These are phyloP conservation scores for Sporisorium sorghi DNA, from an alignment of 1,284 basidiomycete species.

Conservation along the genomic window DNA sequence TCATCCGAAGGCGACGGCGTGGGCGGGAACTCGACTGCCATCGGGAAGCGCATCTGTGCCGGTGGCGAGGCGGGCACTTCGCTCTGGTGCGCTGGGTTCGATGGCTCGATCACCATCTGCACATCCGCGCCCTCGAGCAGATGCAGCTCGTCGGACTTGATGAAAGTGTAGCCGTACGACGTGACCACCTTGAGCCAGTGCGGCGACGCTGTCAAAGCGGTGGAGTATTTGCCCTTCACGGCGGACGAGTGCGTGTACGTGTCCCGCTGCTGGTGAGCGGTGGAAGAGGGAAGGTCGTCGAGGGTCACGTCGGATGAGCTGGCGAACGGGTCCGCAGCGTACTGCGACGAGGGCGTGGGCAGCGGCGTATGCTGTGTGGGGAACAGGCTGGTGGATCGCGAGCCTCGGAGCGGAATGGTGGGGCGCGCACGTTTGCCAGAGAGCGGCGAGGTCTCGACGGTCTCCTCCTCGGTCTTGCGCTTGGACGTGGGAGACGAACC, in stretches of 20 bases:
- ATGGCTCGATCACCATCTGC: slow-evolving; percentile 49
- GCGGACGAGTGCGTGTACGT: slow-evolving; percentile 45
- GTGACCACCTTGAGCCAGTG: slow-evolving; percentile 55
- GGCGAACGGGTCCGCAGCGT: slow-evolving; percentile 24
- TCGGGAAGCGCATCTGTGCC: slow-evolving; percentile 35
- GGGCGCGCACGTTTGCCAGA: slow-evolving; percentile 47
- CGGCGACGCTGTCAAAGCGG: too few relatives aligned
- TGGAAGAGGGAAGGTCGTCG: slow-evolving; percentile 29
- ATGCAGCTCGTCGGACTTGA: slow-evolving; percentile 46
- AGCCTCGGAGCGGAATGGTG: slow-evolving; percentile 37
- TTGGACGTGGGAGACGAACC: slow-evolving; percentile 39
- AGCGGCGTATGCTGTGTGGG: slow-evolving; percentile 16
- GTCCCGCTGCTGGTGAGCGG: slow-evolving; percentile 37
- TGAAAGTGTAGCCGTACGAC: slow-evolving; percentile 51
- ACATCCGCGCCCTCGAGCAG: slow-evolving; percentile 43
- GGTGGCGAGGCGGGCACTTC: slow-evolving; percentile 44
- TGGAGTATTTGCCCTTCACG: slow-evolving; percentile 35
- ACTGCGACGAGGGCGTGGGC: slow-evolving; percentile 8
- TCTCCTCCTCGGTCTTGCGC: slow-evolving; percentile 44
- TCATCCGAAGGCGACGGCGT: slow-evolving; percentile 49
- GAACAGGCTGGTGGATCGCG: slow-evolving; percentile 26
- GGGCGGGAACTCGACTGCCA: slow-evolving; percentile 47
- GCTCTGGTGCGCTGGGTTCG: slow-evolving; percentile 25
- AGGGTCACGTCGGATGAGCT: slow-evolving; percentile 49
- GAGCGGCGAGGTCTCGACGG: slow-evolving; percentile 32